Conservation (phyloP, 257 asterid species). For the Hygrophila difformis region DNA sequence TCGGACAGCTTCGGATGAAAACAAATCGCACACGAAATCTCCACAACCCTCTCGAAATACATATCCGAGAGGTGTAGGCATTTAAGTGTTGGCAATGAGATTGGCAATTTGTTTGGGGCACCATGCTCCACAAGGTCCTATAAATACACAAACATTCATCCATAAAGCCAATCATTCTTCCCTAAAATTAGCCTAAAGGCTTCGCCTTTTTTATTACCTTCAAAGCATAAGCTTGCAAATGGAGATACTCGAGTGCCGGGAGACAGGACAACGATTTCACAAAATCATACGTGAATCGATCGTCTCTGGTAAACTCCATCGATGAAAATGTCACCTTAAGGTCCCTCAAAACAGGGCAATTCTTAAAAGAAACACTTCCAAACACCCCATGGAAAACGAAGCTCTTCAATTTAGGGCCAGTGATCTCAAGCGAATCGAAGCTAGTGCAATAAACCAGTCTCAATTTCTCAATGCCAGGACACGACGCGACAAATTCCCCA, state of each 20-base stretch:
- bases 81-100: constrained; percentile 29
- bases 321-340: constrained; percentile 27
- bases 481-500: constrained; percentile 25
- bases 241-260: constrained; percentile 39
- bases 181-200: too few species aligned
- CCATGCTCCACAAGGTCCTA: constrained; percentile 50
- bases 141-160: neutral
- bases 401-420: constrained; percentile 29
- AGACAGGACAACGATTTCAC: constrained; percentile 34
- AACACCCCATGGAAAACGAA: constrained; percentile 42
- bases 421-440: constrained; percentile 35
- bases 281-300: constrained; percentile 32
- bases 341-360: constrained; percentile 31
- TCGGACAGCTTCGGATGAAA: constrained; percentile 53
- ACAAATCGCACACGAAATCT: constrained; percentile 40
- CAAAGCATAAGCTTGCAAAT: constrained; percentile 36
- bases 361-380: constrained; percentile 33
- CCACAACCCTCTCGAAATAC: constrained; percentile 38
- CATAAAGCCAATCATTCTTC: too few species aligned
- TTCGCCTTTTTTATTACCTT: constrained; percentile 44
- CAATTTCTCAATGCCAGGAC: constrained; percentile 40
- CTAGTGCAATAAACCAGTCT: constrained; percentile 34
- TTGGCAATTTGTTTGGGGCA: constrained; percentile 32
- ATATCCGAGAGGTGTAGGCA: constrained; percentile 36
- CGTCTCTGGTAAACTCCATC: constrained; percentile 29